Percentiles rank a stretch among this genome's conserved stretches.
phyloP scores from a whole-genome alignment of 2,329 filamentous ascomycete species.

The Rutstroemia sp. region DNA sequence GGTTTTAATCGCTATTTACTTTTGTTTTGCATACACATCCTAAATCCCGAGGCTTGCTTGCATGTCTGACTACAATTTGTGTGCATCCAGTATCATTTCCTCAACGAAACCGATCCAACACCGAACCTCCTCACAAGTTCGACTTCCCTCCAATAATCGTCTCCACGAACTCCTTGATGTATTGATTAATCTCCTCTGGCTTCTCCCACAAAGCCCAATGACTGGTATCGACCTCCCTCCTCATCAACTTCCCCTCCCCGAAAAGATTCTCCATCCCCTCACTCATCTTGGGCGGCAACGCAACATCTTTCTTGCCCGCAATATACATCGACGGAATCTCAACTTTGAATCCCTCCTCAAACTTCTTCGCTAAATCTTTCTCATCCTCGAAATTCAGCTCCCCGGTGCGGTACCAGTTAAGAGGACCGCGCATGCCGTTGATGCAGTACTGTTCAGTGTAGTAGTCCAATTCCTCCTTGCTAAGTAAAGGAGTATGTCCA shows the following conservation, averaged over 20 bases:
- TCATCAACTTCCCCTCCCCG: slow-evolving; percentile 39
- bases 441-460: slow-evolving; percentile 67
- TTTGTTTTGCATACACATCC: too few species aligned
- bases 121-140: neutral
- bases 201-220: slow-evolving; percentile 84
- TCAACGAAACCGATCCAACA: neutral
- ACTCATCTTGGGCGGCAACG: slow-evolving; percentile 66
- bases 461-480: slow-evolving; percentile 64
- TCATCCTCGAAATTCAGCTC: slow-evolving; percentile 75
- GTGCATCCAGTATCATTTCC: neutral
- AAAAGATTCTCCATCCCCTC: slow-evolving; percentile 63
- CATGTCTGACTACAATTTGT: too few species aligned
- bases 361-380: slow-evolving; percentile 49
- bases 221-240: slow-evolving; percentile 56
- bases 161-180: slow-evolving; percentile 35
- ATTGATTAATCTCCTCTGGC: slow-evolving; percentile 60
- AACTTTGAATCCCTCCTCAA: slow-evolving; percentile 46
- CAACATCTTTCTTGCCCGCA: slow-evolving; percentile 60
- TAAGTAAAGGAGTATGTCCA: slow-evolving; percentile 50
- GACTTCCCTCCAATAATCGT: slow-evolving; percentile 6
- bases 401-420: slow-evolving; percentile 82
- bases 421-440: slow-evolving; percentile 68
- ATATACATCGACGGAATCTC: slow-evolving; percentile 67
- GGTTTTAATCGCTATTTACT: too few species aligned
- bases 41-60: too few species aligned